Evolutionary conservation across 1,284 basidiomycete genomes (phyloP), one percentile per base, ranked within the genome.

Genomic region (Golubevia pallescens): DNA sequence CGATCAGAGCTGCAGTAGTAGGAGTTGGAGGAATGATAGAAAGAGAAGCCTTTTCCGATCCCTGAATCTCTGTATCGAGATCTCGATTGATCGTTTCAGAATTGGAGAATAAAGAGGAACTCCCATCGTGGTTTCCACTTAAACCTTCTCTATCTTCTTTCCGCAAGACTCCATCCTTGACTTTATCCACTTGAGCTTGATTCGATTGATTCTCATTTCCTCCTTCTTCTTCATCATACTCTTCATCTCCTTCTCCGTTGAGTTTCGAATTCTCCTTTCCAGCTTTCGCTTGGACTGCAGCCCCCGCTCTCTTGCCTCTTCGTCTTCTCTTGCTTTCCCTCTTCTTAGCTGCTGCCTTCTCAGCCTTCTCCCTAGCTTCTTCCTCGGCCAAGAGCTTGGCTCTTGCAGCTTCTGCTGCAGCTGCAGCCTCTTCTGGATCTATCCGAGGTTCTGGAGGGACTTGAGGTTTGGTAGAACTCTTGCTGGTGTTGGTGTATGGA

Each of bases 281-380:
- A 1, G 63, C 69, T 20, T 76, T 75, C 0, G 75, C 77, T 51
- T 69, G 70, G 3, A 74, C 77, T 2, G 74, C 75, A 34, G 75
- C 77, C 5, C 79, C 80, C 19, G 71, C 77, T 19, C 80, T 69
- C 38, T 78, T 77, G 21, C 78, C 78, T 10, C 78, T 66, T 8
- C 75, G 65, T 32, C 53, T 75, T 10, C 34, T 68, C 60, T 71
- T 77, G 67, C 71, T 73, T 7, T 54, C 20, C 23, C 66, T 72
- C 65, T 70, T 74, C 67, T 70, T 77, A n/a, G 62, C 32, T 10
- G 58, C 42, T 53, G 6, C 66, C 60, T 1, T 74, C 10, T 38
- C 34, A 38, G 34, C 68, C 2, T 61, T 59, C 6, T 57, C 69
- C 1, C 67, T 62, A 28, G 61, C 61, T 10, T 42, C 70, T 13